phyloP scores from a whole-genome alignment of 495 filamentous ascomycete species.

The Podospora pseudocomata region DNA sequence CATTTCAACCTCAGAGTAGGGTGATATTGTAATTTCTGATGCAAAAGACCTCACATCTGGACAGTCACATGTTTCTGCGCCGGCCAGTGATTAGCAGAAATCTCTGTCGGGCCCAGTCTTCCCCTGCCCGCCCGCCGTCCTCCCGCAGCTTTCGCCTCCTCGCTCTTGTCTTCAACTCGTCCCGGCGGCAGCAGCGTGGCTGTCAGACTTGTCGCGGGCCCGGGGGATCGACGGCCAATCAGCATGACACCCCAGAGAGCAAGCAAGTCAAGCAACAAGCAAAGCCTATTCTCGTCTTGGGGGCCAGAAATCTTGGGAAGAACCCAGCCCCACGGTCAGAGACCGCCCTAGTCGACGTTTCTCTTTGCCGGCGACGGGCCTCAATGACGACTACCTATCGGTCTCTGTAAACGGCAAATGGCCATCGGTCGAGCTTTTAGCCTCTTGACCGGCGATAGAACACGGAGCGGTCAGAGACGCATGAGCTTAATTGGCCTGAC shows the following conservation, averaged over 20 bases:
- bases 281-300: neutral
- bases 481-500: neutral
- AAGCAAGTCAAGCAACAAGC: constrained; percentile 1
- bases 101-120: neutral
- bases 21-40: constrained; percentile 5
- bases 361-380: neutral
- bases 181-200: neutral
- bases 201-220: neutral
- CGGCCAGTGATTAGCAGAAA: neutral
- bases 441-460: neutral
- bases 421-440: too few species aligned
- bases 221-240: neutral
- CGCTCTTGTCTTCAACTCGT: neutral
- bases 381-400: neutral
- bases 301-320: neutral
- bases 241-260: neutral
- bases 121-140: constrained; percentile 2
- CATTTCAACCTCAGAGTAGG: neutral
- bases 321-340: neutral
- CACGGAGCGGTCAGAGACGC: neutral
- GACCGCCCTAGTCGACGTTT: neutral
- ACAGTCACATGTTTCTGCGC: neutral
- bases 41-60: neutral
- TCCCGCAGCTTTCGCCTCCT: constrained; percentile 1
- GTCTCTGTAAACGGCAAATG: neutral